These are phyloP conservation scores for Phallus indusiatus DNA, from an alignment of 768 basidiomycete genomes.

Conservation along the genomic window DNA sequence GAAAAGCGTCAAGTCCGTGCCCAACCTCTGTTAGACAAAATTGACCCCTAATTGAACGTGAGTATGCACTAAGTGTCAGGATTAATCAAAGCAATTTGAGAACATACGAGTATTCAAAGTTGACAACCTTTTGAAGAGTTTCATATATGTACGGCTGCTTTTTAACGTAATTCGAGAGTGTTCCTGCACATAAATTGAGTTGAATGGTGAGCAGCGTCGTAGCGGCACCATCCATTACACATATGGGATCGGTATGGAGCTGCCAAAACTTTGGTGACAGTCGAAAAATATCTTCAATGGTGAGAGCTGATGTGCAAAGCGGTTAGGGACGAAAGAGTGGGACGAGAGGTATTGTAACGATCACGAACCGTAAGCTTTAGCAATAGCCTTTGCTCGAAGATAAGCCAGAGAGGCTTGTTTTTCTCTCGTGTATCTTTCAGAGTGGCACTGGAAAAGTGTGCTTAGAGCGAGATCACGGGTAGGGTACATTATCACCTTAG, in stretches of 20 bases:
- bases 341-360: neutral
- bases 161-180: slow-evolving; percentile 39
- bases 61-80: neutral
- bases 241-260: slow-evolving; percentile 44
- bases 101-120: slow-evolving; percentile 38
- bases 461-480: neutral
- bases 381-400: neutral
- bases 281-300: slow-evolving; percentile 31
- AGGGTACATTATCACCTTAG: neutral
- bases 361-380: neutral
- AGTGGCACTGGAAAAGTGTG: neutral
- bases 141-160: slow-evolving; percentile 40
- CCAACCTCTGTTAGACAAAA: slow-evolving; percentile 46
- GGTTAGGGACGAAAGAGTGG: neutral
- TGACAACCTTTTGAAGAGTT: slow-evolving; percentile 39
- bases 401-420: neutral
- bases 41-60: slow-evolving; percentile 30
- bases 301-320: neutral
- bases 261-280: slow-evolving; percentile 44
- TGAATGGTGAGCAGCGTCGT: slow-evolving; percentile 45
- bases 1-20: slow-evolving; percentile 51
- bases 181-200: slow-evolving; percentile 44
- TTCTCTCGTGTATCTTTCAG: neutral
- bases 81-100: neutral
- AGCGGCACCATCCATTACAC: slow-evolving; percentile 41